These are phyloP conservation scores for Paxillus involutus DNA, from an alignment of 768 basidiomycete genomes.

Conservation along the genomic window DNA sequence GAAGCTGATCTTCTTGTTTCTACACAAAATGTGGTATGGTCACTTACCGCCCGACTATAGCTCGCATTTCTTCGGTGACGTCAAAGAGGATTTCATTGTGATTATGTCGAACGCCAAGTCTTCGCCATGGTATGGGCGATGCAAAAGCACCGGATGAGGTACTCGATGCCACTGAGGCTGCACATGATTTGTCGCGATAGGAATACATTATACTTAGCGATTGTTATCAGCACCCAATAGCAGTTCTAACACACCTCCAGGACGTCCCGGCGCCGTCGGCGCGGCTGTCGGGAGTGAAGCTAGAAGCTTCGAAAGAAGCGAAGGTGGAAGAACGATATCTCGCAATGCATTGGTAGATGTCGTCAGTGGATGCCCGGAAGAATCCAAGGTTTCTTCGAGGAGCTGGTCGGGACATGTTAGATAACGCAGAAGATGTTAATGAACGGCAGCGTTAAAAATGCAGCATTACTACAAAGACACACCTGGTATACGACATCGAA, in stretches of 20 bases:
- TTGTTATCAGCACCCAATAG: background rate
- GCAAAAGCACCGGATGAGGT: conserved; percentile 59
- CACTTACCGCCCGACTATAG: conserved; percentile 31
- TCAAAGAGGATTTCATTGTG: conserved; percentile 96
- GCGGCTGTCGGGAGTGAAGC: conserved; percentile 33
- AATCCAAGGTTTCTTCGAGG: conserved; percentile 92
- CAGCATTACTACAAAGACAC: conserved; percentile 12
- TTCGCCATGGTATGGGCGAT: conserved; percentile 93
- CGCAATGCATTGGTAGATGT: conserved; percentile 87
- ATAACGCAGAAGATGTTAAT: background rate
- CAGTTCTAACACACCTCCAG: conserved; percentile 22
- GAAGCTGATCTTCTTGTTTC: background rate
- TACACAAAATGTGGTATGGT: background rate
- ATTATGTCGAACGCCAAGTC: conserved; percentile 76
- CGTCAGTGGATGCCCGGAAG: conserved; percentile 88
- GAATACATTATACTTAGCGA: background rate
- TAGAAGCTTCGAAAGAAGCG: conserved; percentile 74
- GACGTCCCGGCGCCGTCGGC: conserved; percentile 25
- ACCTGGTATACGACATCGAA: conserved; percentile 97
- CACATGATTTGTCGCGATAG: background rate
- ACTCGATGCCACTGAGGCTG: conserved; percentile 35
- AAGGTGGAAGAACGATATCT: conserved; percentile 92
- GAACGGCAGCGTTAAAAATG: background rate
- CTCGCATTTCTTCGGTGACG: conserved; percentile 77
- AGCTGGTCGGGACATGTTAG: conserved; percentile 47